A percentile compares a stretch with the other conserved stretches of the same genome.
Conservation (phyloP, 2,329 filamentous ascomycete genomes). For the Paecilomyces dactylethromorphus region DNA sequence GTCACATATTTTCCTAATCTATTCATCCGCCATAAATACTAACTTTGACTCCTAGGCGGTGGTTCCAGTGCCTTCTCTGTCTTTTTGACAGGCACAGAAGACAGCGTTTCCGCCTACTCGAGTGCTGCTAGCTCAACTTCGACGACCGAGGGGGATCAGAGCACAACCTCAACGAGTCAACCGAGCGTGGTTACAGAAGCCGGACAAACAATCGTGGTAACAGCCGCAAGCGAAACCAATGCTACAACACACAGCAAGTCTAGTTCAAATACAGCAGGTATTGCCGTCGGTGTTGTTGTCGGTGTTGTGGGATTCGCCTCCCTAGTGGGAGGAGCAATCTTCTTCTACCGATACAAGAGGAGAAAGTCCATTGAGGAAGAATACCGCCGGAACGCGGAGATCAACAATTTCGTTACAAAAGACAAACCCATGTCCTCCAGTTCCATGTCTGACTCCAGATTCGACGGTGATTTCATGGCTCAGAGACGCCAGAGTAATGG, state of each 20-base stretch:
- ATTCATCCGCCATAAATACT: background rate
- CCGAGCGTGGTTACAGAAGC: slow-evolving; percentile 33
- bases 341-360: slow-evolving; percentile 68
- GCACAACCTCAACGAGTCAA: slow-evolving; percentile 30
- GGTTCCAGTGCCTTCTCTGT: slow-evolving; percentile 48
- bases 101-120: slow-evolving; percentile 25
- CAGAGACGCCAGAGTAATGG: slow-evolving; percentile 83
- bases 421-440: slow-evolving; percentile 53
- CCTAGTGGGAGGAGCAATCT: slow-evolving; percentile 61
- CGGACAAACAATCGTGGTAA: slow-evolving; percentile 29
- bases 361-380: slow-evolving; percentile 77
- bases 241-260: slow-evolving; percentile 14
- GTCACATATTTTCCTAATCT: background rate
- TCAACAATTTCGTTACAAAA: slow-evolving; percentile 63
- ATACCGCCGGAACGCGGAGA: slow-evolving; percentile 71
- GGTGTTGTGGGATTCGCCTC: slow-evolving; percentile 56
- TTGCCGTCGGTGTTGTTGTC: slow-evolving; percentile 82
- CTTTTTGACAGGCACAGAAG: slow-evolving; percentile 44
- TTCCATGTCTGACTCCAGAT: slow-evolving; percentile 72
- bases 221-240: slow-evolving; percentile 22
- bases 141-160: slow-evolving; percentile 5
- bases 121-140: slow-evolving; percentile 11
- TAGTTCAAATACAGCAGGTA: slow-evolving; percentile 66
- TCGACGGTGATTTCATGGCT: slow-evolving; percentile 77
- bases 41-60: slow-evolving; percentile 45